Evolutionary conservation across 768 basidiomycete species (phyloP).

Genomic region (Lactarius deliciosus): DNA sequence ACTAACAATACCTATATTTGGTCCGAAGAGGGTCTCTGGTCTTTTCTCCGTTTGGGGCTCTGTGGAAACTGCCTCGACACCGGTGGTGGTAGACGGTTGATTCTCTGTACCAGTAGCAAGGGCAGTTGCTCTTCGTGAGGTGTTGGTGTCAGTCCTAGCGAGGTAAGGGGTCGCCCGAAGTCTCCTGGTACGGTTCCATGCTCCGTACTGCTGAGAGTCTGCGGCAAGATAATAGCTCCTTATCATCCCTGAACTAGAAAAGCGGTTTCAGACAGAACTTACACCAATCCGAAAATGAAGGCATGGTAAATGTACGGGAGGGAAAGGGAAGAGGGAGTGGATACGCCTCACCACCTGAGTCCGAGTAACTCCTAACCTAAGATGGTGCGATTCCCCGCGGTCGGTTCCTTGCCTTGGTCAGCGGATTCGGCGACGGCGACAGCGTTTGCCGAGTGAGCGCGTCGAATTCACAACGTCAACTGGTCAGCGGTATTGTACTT

Average conservation of each 20-base stretch:
- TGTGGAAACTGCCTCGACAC: conserved; percentile 38
- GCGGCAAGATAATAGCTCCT: conserved; percentile 13
- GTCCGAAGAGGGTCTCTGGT: conserved; percentile 85
- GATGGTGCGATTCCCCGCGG: too few relatives aligned
- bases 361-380: neutral
- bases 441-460: neutral
- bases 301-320: conserved; percentile 27
- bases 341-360: conserved; percentile 9
- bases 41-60: conserved; percentile 48
- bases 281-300: conserved; percentile 41
- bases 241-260: conserved; percentile 27
- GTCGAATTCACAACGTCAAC: neutral
- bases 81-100: conserved; percentile 24
- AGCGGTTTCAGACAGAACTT: conserved; percentile 29
- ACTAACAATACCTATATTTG: conserved; percentile 78
- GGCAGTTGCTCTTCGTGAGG: conserved; percentile 48
- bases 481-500: too few relatives aligned
- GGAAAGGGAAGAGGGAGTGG: conserved; percentile 15
- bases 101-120: conserved; percentile 43
- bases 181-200: conserved; percentile 59
- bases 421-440: neutral
- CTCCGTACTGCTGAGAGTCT: conserved; percentile 53
- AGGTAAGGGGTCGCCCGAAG: conserved; percentile 52
- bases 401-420: neutral
- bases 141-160: conserved; percentile 50